A percentile compares a stretch with the other conserved stretches of the same genome.
Conservation (phyloP, 495 filamentous ascomycete genomes). For the Neurospora pannonica region DNA sequence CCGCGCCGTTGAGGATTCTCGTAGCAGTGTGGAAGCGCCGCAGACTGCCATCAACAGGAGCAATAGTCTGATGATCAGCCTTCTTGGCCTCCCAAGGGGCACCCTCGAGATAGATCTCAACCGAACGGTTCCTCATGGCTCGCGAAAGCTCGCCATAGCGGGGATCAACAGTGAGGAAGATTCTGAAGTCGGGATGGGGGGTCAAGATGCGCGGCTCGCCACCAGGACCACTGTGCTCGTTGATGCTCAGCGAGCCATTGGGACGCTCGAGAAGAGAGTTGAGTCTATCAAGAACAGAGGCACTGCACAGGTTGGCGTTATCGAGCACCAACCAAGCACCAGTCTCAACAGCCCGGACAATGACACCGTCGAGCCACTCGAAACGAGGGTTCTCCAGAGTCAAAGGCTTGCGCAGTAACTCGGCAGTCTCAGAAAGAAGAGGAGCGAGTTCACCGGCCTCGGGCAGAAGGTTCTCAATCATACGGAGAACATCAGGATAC, state of each 20-base stretch:
- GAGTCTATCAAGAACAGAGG: conserved; percentile 86
- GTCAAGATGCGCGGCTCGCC: conserved; percentile 71
- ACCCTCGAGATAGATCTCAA: conserved; percentile 72
- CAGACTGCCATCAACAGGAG: conserved; percentile 34
- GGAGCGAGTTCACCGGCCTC: conserved; percentile 18
- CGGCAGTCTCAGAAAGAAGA: conserved; percentile 21
- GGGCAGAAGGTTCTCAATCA: conserved; percentile 20
- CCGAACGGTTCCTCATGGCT: conserved; percentile 90
- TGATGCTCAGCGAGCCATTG: conserved; percentile 77
- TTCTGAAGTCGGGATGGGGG: conserved; percentile 78
- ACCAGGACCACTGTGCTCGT: conserved; percentile 76
- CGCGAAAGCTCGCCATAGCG: conserved; percentile 87
- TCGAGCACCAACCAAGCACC: conserved; percentile 92
- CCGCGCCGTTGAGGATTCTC: conserved; percentile 4
- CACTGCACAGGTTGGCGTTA: conserved; percentile 92
- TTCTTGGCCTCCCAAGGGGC: conserved; percentile 7
- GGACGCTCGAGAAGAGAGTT: conserved; percentile 86
- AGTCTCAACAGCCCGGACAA: conserved; percentile 75
- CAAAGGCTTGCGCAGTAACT: conserved; percentile 33
- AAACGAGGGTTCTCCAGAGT: conserved; percentile 65
- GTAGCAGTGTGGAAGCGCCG: conserved; percentile 25
- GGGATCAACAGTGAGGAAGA: conserved; percentile 93
- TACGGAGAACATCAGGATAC: conserved; percentile 19
- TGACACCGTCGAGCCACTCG: conserved; percentile 89
- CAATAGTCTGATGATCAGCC: conserved; percentile 17